Conservation (phyloP, 2,329 filamentous ascomycete species). For the Trichoderma hamatum region DNA sequence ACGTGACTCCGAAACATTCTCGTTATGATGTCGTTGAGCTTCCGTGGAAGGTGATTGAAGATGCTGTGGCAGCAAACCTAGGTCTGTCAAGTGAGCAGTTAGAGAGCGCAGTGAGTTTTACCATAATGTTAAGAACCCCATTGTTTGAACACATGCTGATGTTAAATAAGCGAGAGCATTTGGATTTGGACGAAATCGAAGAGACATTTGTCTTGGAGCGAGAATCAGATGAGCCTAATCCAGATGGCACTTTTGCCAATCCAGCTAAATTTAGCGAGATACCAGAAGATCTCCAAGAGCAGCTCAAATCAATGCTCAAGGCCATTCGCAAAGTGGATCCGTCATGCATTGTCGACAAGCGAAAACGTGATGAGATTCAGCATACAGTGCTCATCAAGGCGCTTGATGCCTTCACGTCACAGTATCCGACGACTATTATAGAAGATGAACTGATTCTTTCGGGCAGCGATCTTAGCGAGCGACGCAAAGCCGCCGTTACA, state of each 20-base stretch:
- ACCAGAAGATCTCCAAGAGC: conserved; percentile 55
- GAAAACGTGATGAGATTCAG: conserved; percentile 52
- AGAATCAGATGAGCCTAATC: conserved; percentile 54
- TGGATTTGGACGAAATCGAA: conserved; percentile 71
- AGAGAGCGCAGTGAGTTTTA: conserved; percentile 47
- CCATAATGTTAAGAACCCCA: background rate
- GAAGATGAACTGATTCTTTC: conserved; percentile 47
- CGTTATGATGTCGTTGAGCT: conserved; percentile 84
- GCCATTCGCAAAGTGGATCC: conserved; percentile 50
- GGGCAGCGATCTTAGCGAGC: conserved; percentile 36
- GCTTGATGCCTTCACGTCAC: conserved; percentile 43
- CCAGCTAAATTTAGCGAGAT: conserved; percentile 46
- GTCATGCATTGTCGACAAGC: conserved; percentile 51
- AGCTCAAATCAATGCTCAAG: conserved; percentile 56
- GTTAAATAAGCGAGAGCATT: conserved; percentile 40
- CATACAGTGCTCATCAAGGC: conserved; percentile 45
- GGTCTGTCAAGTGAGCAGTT: conserved; percentile 43
- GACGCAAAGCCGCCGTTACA: conserved; percentile 62
- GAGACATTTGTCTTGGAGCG: conserved; percentile 73
- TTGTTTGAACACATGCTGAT: background rate
- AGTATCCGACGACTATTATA: conserved; percentile 48
- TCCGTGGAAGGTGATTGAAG: conserved; percentile 61
- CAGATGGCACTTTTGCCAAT: conserved; percentile 49
- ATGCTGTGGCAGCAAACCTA: conserved; percentile 47
- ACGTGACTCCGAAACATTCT: conserved; percentile 76